Base-by-base conservation (phyloP, 768 basidiomycete genomes). In the Phylloporus rhodoxanthus region DNA sequence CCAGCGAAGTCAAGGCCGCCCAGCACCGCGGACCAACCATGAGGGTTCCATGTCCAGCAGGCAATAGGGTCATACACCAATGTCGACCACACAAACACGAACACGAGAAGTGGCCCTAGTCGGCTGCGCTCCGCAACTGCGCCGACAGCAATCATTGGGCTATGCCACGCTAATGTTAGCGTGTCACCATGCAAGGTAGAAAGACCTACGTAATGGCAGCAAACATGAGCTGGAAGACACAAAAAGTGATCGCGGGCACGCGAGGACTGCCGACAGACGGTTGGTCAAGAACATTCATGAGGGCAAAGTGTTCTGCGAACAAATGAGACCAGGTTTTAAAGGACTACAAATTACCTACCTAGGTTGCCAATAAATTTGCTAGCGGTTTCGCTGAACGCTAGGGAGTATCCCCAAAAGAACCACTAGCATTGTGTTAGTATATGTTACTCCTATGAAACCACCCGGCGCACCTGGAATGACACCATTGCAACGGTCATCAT, bases 401-500 rank as follows among this genome's bases (percentile, higher is more conserved):
- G 74, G 2, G 91, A 93, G 71, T 78, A 97, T 2, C 94, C 94
- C 94, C 94, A 96, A 76, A 95, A 93, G 75, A 91, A 93, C 91
- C 91, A 94, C 85, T 92, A 54, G 14, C 52, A 52, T 28, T 8
- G 33, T 5, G 20, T 61, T 17, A 57, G 57, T 26, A 6, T 8
- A 19, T 21, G 26, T 9, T 6, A 29, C 9, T 17, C 7, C 1
- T 0, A 29, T 5, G 2, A 21, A 8, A 77, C 53, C 49, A 83
- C 79, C 71, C 84, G 79, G 0, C 80, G 51, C 53, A 89, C 90
- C 75, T 91, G 86, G 72, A 92, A 91, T 4, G 84, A 84, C 28
- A 91, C 87, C 57, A 87, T 78, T 0, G 84, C 92, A 11, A 92
- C 60, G 0, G 80, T 78, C 57, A 85, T 77, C 77, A 92, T 82